Evolutionary conservation across 2,329 filamentous ascomycete genomes (phyloP).

Genomic region (Diaporthe amygdali): DNA sequence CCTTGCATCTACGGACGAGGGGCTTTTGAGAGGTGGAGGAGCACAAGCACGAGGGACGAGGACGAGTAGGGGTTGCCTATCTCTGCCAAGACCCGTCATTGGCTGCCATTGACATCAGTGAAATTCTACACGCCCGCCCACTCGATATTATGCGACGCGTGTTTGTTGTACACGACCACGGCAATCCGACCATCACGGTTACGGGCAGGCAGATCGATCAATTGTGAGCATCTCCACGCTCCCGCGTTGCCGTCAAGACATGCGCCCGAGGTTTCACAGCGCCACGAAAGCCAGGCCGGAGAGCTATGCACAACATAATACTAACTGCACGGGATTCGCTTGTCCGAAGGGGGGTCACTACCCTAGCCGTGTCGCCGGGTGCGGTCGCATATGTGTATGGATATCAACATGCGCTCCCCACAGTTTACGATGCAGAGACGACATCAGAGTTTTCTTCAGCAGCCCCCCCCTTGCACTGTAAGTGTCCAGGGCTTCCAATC

Average conservation of each 20-base stretch:
- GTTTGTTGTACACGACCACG: background rate
- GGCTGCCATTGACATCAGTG: background rate
- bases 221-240: constrained; percentile 19
- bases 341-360: background rate
- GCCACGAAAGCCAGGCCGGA: background rate
- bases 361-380: constrained; percentile 1
- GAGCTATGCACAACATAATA: background rate
- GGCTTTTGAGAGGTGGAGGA: background rate
- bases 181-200: background rate
- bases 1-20: background rate
- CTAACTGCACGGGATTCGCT: background rate
- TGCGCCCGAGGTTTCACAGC: constrained; percentile 5
- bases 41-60: too few relatives aligned
- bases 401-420: constrained; percentile 15
- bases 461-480: background rate
- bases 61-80: background rate
- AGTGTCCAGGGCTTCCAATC: background rate
- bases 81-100: constrained; percentile 8
- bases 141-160: background rate
- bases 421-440: background rate
- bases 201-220: constrained; percentile 16
- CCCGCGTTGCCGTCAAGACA: background rate
- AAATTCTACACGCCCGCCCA: background rate
- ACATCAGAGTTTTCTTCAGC: constrained; percentile 15
- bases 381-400: constrained; percentile 2